These are phyloP conservation scores for Emmonsia crescens DNA, from an alignment of 2,329 filamentous ascomycete genomes.

Conservation along the genomic window DNA sequence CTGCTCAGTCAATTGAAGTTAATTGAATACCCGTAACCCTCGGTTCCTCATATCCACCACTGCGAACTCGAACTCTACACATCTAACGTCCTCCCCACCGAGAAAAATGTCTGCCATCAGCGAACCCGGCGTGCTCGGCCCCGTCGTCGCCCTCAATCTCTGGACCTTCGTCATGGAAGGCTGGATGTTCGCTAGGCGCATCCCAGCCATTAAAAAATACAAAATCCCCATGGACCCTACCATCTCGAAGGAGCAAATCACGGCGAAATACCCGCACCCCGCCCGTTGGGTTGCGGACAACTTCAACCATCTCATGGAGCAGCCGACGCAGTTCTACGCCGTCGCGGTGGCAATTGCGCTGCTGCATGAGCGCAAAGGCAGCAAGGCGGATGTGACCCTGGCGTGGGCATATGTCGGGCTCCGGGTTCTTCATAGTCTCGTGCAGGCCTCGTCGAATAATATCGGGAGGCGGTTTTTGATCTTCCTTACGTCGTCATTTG, in stretches of 20 bases:
- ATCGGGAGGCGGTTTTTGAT: constrained; percentile 28
- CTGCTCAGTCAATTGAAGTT: neutral
- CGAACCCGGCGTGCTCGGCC: constrained; percentile 18
- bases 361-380: constrained; percentile 11
- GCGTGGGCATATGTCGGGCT: constrained; percentile 36
- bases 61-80: neutral
- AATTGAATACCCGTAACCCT: neutral
- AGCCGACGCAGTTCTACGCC: constrained; percentile 38
- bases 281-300: constrained; percentile 33
- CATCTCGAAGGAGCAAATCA: constrained; percentile 18
- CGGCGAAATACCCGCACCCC: constrained; percentile 17
- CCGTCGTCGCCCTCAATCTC: constrained; percentile 24
- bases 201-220: constrained; percentile 27
- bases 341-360: constrained; percentile 27
- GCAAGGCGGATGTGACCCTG: constrained; percentile 21
- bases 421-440: constrained; percentile 31
- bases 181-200: constrained; percentile 32
- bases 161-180: constrained; percentile 35
- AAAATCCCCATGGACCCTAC: constrained; percentile 15
- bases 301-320: constrained; percentile 35
- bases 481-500: constrained; percentile 21
- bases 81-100: neutral
- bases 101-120: neutral
- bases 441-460: constrained; percentile 29
- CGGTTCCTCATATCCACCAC: neutral